These are phyloP conservation scores for Phytopythium vexans DNA, from an alignment of 352 stramenopile genomes.

Conservation along the genomic window DNA sequence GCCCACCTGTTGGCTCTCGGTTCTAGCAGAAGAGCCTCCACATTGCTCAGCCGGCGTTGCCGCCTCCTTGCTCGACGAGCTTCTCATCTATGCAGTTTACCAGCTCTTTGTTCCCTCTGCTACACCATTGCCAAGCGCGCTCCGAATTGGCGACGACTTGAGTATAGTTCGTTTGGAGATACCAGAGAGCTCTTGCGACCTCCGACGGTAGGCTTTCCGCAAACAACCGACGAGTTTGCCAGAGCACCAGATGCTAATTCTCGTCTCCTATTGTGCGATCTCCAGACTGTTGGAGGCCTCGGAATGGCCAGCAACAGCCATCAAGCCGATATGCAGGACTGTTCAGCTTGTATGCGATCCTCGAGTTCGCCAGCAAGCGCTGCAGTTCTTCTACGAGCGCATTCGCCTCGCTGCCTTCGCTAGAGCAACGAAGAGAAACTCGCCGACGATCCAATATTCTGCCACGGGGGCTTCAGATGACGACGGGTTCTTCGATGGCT, in stretches of 20 bases:
- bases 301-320: slow-evolving; percentile 13
- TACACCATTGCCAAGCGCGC: too few relatives aligned
- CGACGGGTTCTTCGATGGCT: slow-evolving; percentile 22
- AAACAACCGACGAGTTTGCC: neutral
- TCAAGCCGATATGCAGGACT: slow-evolving; percentile 12
- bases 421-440: too few relatives aligned
- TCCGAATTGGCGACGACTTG: too few relatives aligned
- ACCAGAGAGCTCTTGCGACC: slow-evolving; percentile 2
- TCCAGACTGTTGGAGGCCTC: slow-evolving; percentile 13
- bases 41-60: too few relatives aligned
- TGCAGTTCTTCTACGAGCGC: slow-evolving; percentile 30
- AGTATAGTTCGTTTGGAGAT: too few relatives aligned
- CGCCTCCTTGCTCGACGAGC: too few relatives aligned
- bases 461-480: neutral
- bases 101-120: too few relatives aligned
- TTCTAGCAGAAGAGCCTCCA: too few relatives aligned
- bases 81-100: too few relatives aligned
- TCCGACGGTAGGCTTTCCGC: slow-evolving; percentile 12
- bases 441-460: neutral
- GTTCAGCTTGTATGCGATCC: slow-evolving; percentile 34
- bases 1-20: too few relatives aligned
- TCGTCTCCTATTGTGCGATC: neutral
- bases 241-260: too few relatives aligned
- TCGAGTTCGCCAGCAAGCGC: slow-evolving; percentile 28
- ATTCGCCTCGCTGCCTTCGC: slow-evolving; percentile 4